phyloP scores from a whole-genome alignment of 768 basidiomycete genomes.

The Boletus subparvulus region DNA sequence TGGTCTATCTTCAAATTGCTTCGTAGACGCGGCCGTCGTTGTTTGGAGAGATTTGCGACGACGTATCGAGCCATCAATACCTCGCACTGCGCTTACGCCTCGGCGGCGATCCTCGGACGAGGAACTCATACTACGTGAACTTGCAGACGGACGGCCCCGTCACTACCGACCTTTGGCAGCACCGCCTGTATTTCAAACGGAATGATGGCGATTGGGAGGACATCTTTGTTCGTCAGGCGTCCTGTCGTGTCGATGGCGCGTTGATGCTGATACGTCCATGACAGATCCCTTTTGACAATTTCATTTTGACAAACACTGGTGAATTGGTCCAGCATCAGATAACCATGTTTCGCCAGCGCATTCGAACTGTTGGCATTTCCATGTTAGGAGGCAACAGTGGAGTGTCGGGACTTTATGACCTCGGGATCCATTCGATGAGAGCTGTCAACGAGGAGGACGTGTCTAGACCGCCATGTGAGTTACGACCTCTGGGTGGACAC shows the following conservation, averaged over 20 bases:
- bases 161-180: slow-evolving; percentile 91
- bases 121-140: slow-evolving; percentile 87
- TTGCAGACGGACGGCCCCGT: slow-evolving; percentile 84
- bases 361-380: slow-evolving; percentile 84
- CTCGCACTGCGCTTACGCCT: slow-evolving; percentile 78
- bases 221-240: slow-evolving; percentile 61
- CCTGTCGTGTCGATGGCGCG: background rate
- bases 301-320: slow-evolving; percentile 73
- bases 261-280: slow-evolving; percentile 5
- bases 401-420: slow-evolving; percentile 72
- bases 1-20: too few species aligned
- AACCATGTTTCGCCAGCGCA: slow-evolving; percentile 67
- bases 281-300: slow-evolving; percentile 80
- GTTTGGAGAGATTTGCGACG: slow-evolving; percentile 84
- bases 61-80: slow-evolving; percentile 79
- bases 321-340: slow-evolving; percentile 70
- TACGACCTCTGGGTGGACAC: background rate
- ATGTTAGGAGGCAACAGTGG: slow-evolving; percentile 83
- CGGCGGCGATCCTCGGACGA: slow-evolving; percentile 71
- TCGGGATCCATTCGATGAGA: slow-evolving; percentile 78
- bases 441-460: slow-evolving; percentile 77
- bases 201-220: slow-evolving; percentile 76
- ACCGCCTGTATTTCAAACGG: slow-evolving; percentile 77
- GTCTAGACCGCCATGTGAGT: slow-evolving; percentile 33
- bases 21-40: slow-evolving; percentile 70